These are phyloP conservation scores for Tremellales sp. DNA, from an alignment of 1,284 basidiomycete species.

Conservation along the genomic window DNA sequence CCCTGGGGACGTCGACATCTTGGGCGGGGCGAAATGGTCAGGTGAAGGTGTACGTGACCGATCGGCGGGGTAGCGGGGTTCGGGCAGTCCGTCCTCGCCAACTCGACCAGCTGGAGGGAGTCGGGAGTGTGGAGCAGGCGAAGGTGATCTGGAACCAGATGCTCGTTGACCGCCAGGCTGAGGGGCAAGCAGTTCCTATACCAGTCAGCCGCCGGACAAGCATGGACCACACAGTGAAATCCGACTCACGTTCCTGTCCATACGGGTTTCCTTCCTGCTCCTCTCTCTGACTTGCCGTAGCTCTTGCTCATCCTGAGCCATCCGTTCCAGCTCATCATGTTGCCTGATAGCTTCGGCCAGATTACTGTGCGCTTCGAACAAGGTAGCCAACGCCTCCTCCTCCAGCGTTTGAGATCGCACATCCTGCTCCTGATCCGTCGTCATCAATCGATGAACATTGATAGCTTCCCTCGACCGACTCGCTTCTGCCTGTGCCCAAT, in stretches of 20 bases:
- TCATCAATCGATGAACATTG: slow-evolving; percentile 13
- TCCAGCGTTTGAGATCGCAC: slow-evolving; percentile 17
- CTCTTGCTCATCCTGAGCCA: slow-evolving; percentile 37
- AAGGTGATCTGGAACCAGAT: slow-evolving; percentile 37
- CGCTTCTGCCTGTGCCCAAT: slow-evolving; percentile 51
- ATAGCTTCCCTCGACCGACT: slow-evolving; percentile 32
- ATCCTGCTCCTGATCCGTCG: slow-evolving; percentile 6
- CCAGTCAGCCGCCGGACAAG: slow-evolving; percentile 3
- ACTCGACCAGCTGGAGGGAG: slow-evolving; percentile 13
- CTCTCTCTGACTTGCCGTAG: slow-evolving; percentile 42
- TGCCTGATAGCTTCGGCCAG: slow-evolving; percentile 38
- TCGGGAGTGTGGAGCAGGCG: slow-evolving; percentile 22
- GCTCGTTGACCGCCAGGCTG: slow-evolving; percentile 6
- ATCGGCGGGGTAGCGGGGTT: slow-evolving; percentile 6
- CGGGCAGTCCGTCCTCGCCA: slow-evolving; percentile 8
- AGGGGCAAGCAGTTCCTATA: background rate
- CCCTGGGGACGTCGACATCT: slow-evolving; percentile 15
- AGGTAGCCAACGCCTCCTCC: slow-evolving; percentile 36
- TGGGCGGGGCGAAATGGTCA: slow-evolving; percentile 13
- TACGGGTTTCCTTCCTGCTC: slow-evolving; percentile 45
- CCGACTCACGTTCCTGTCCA: slow-evolving; percentile 34
- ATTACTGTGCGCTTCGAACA: slow-evolving; percentile 40
- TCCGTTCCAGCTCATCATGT: slow-evolving; percentile 41
- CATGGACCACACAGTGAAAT: background rate
- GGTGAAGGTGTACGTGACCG: slow-evolving; percentile 36